Conservation (phyloP, 164 flowering plant genomes). For the Berberis thunbergii region DNA sequence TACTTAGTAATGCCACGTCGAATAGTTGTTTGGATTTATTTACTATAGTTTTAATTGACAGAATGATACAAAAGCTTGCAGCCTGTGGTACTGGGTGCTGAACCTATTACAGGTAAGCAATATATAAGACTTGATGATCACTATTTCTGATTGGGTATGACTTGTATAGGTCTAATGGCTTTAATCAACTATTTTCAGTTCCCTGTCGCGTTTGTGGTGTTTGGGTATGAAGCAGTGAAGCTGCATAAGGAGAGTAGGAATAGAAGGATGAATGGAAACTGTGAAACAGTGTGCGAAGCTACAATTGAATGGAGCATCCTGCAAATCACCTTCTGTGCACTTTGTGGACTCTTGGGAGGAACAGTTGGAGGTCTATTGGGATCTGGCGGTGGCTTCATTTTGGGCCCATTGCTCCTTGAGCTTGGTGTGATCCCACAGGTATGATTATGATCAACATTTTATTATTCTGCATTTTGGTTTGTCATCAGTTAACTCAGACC, state of each 20-base stretch:
- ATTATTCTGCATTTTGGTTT: neutral
- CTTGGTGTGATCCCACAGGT: slow-evolving; percentile 98
- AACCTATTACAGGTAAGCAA: slow-evolving; percentile 17
- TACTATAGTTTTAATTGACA: slow-evolving; percentile 14
- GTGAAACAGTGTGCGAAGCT: slow-evolving; percentile 68
- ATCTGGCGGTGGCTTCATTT: slow-evolving; percentile 89
- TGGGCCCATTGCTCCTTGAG: slow-evolving; percentile 92
- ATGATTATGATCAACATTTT: slow-evolving; percentile 2
- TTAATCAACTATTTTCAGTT: slow-evolving; percentile 30
- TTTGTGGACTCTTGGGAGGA: slow-evolving; percentile 86
- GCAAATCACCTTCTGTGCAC: slow-evolving; percentile 60
- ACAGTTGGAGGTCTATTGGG: slow-evolving; percentile 92
- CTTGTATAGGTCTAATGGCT: neutral
- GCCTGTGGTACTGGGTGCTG: slow-evolving; percentile 37
- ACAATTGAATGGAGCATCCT: slow-evolving; percentile 56
- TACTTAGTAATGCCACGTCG: neutral
- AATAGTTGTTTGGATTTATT: neutral
- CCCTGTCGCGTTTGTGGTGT: slow-evolving; percentile 60
- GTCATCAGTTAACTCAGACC: too few relatives aligned
- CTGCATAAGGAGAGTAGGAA: slow-evolving; percentile 53
- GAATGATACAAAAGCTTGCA: slow-evolving; percentile 46
- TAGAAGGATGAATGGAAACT: slow-evolving; percentile 47
- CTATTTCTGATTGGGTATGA: neutral
- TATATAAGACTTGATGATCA: neutral
- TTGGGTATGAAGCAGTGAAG: slow-evolving; percentile 62